Evolutionary conservation across 1,284 basidiomycete species (phyloP).

Genomic region (Sporisorium graminicola): DNA sequence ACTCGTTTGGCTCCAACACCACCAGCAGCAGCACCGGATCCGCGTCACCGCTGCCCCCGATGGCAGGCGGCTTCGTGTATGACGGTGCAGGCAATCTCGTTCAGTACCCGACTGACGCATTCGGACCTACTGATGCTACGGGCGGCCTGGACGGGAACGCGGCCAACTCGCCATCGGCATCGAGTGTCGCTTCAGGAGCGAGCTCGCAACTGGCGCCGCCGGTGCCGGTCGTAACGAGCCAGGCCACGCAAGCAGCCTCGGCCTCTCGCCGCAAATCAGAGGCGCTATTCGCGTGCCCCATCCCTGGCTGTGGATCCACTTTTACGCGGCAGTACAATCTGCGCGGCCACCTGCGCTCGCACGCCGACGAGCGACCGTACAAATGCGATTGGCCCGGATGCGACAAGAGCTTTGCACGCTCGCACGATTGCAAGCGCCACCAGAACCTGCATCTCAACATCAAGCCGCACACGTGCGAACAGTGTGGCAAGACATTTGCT

Average conservation of each 20-base stretch:
- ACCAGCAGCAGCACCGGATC: conserved; percentile 49
- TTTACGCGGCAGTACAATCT: conserved; percentile 73
- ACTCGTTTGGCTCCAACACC: conserved; percentile 52
- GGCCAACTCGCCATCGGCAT: conserved; percentile 27
- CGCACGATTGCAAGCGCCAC: conserved; percentile 92
- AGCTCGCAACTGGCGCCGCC: conserved; percentile 40
- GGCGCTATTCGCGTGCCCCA: conserved; percentile 90
- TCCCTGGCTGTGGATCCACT: conserved; percentile 93
- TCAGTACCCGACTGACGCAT: conserved; percentile 36
- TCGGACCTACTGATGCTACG: conserved; percentile 11
- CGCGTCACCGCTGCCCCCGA: conserved; percentile 33
- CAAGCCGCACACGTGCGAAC: conserved; percentile 86
- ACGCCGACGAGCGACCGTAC: conserved; percentile 94
- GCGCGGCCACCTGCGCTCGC: conserved; percentile 90
- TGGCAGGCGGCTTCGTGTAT: conserved; percentile 27
- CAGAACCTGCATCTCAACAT: conserved; percentile 78
- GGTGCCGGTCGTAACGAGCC: conserved; percentile 79
- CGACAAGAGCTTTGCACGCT: conserved; percentile 91
- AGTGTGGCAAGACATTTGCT: conserved; percentile 94
- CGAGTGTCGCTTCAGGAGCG: conserved; percentile 33
- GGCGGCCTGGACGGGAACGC: conserved; percentile 25
- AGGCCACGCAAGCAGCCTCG: conserved; percentile 92
- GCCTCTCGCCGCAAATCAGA: conserved; percentile 88
- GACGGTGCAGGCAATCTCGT: conserved; percentile 30
- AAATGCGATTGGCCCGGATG: conserved; percentile 92